Percentiles rank a stretch among this genome's conserved stretches.
Evolutionary conservation across 129 eudicot species (phyloP).

Genomic region (Pulicaria dysenterica): DNA sequence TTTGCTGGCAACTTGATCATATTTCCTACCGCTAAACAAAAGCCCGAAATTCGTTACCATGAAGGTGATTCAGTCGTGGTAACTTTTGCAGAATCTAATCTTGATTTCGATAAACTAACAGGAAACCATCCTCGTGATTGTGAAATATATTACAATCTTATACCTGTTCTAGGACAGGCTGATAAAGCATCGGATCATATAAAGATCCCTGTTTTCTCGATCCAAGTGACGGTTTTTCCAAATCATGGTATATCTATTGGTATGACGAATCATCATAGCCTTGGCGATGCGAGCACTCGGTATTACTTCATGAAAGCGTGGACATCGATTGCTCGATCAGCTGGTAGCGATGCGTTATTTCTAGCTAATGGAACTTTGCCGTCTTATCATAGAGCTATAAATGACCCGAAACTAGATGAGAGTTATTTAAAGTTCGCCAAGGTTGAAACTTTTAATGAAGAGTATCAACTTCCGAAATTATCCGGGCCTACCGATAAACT

Average conservation of each 20-base stretch:
- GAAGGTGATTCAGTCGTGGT: constrained; percentile 39
- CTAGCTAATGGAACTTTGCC: constrained; percentile 20
- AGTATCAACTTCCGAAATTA: not conserved
- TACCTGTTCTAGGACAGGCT: constrained; percentile 17
- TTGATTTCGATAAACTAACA: constrained; percentile 30
- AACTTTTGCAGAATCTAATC: constrained; percentile 33
- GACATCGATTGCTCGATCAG: constrained; percentile 37
- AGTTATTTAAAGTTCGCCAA: constrained; percentile 12
- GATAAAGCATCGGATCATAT: constrained; percentile 1
- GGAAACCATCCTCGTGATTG: constrained; percentile 43
- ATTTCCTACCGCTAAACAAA: not conserved
- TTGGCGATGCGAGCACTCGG: constrained; percentile 43
- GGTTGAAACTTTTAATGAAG: constrained; percentile 4
- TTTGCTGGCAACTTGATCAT: constrained; percentile 36
- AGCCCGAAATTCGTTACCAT: constrained; percentile 28
- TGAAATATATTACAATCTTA: constrained; percentile 33
- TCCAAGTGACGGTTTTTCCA: constrained; percentile 53
- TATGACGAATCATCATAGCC: constrained; percentile 31
- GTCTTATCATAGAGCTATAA: constrained; percentile 31
- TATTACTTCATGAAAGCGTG: constrained; percentile 40
- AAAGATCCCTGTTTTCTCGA: constrained; percentile 32
- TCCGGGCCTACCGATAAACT: constrained; percentile 9
- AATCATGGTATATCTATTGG: constrained; percentile 45
- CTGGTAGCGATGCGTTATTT: constrained; percentile 18
- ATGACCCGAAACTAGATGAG: constrained; percentile 23